Percentiles rank a stretch among this genome's conserved stretches.
phyloP scores from a whole-genome alignment of 495 filamentous ascomycete species.

The Lophium mytilinum region DNA sequence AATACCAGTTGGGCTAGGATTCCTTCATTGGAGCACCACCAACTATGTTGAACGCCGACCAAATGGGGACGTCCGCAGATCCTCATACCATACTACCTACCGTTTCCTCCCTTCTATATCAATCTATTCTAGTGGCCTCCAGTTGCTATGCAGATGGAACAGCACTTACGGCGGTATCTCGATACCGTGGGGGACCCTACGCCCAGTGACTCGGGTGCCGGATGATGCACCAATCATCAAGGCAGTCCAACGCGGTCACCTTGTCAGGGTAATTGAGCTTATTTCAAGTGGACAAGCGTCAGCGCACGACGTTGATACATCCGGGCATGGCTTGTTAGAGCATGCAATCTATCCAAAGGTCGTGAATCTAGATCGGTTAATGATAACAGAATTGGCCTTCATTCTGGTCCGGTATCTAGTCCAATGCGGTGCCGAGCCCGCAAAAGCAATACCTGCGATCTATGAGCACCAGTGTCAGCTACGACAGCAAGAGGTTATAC shows the following conservation, averaged over 20 bases:
- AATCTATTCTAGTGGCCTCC: neutral
- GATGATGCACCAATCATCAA: neutral
- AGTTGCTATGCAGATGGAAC: neutral
- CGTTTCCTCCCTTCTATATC: neutral
- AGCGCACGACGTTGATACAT: neutral
- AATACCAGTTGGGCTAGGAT: too few species aligned
- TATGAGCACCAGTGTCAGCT: neutral
- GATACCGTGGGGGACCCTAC: neutral
- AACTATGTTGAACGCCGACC: too few species aligned
- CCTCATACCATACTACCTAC: neutral
- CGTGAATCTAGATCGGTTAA: too few species aligned
- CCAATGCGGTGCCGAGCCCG: neutral
- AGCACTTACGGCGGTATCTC: neutral
- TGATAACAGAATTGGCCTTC: neutral
- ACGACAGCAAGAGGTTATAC: neutral
- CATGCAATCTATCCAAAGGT: neutral
- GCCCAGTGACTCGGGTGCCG: neutral
- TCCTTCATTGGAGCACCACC: too few species aligned
- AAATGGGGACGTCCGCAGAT: too few species aligned
- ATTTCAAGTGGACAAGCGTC: neutral
- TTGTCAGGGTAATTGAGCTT: neutral
- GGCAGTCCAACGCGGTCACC: neutral
- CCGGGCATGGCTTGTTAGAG: neutral
- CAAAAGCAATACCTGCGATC: neutral
- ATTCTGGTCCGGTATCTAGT: neutral